Conservation (phyloP, 2,329 filamentous ascomycete genomes). For the Pyricularia sp. region DNA sequence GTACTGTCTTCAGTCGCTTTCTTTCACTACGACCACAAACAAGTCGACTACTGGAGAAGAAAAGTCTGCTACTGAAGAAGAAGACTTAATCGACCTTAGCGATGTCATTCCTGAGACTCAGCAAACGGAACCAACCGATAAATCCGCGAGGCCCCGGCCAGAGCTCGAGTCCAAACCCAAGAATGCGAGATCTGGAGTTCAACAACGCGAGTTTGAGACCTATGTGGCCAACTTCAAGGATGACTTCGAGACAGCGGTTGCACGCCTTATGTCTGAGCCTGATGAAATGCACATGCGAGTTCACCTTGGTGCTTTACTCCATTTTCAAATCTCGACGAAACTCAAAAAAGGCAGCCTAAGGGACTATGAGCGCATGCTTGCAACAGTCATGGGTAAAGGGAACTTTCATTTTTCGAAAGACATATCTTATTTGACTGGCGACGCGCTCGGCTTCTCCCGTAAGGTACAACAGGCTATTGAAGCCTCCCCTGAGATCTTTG, state of each 20-base stretch:
- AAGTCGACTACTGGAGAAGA: background rate
- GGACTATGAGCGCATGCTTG: constrained; percentile 2
- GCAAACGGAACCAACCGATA: background rate
- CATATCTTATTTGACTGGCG: background rate
- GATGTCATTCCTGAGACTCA: background rate
- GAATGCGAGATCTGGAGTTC: background rate
- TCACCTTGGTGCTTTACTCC: constrained; percentile 2
- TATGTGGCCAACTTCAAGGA: background rate
- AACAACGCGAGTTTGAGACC: background rate
- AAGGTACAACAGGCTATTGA: background rate
- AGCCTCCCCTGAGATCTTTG: background rate
- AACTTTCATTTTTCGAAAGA: constrained; percentile 2
- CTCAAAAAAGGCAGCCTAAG: background rate
- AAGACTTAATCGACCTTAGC: background rate
- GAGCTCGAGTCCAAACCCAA: background rate
- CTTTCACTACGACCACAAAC: background rate
- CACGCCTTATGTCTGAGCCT: background rate
- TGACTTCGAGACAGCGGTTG: background rate
- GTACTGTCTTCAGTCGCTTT: background rate
- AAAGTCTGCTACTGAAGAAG: background rate
- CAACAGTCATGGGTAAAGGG: background rate
- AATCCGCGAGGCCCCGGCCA: background rate
- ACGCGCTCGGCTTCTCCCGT: background rate
- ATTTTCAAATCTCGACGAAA: background rate
- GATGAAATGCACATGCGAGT: constrained; percentile 7